phyloP scores from a whole-genome alignment of 176 grass and related monocot genomes.

The Poa annua region DNA sequence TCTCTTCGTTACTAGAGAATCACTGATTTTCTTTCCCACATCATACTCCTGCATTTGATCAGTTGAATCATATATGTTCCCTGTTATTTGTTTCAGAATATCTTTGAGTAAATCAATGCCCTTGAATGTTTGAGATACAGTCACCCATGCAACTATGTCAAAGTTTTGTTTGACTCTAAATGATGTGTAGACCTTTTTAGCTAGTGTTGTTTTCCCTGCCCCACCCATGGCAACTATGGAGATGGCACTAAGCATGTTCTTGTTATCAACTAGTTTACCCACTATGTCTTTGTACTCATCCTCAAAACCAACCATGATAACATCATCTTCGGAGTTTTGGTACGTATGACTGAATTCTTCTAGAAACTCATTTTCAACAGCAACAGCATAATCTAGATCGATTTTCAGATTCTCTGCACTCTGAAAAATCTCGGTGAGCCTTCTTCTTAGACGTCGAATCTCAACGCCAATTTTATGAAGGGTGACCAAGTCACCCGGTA shows the following conservation, averaged over 20 bases:
- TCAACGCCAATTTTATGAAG: conserved; percentile 9
- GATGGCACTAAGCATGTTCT: not conserved
- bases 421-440: not conserved
- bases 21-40: not conserved
- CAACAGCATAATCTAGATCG: not conserved
- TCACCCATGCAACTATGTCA: not conserved
- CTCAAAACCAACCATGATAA: not conserved
- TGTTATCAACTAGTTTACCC: not conserved
- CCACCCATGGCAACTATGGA: not conserved
- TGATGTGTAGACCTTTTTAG: not conserved
- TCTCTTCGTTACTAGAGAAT: not conserved
- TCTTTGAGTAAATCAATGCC: not conserved
- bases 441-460: not conserved
- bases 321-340: not conserved
- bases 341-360: not conserved
- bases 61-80: not conserved
- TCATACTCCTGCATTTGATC: not conserved
- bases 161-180: not conserved
- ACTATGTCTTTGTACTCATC: not conserved
- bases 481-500: not conserved
- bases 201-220: not conserved
- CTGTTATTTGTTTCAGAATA: not conserved
- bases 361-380: not conserved
- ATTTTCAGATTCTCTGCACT: not conserved
- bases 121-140: not conserved